Evolutionary conservation across 2,329 filamentous ascomycete genomes (phyloP).

Genomic region (Zymoseptoria pseudotritici): DNA sequence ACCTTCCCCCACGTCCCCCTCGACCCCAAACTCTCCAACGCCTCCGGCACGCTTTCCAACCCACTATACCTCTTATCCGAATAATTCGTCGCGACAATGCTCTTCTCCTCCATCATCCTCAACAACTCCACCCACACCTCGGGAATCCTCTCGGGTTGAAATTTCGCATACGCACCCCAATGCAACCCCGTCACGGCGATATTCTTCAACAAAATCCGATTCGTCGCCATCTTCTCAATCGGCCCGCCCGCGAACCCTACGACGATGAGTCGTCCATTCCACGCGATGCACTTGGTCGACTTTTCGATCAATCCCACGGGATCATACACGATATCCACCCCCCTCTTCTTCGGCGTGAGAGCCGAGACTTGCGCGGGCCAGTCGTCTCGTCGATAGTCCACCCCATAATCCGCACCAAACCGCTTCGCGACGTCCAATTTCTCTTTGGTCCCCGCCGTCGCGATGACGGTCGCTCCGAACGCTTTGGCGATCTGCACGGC

Average conservation of each 20-base stretch:
- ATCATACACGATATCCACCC: slow-evolving; percentile 92
- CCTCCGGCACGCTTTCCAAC: slow-evolving; percentile 68
- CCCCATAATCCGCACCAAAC: slow-evolving; percentile 76
- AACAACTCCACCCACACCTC: slow-evolving; percentile 78
- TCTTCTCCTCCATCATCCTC: slow-evolving; percentile 65
- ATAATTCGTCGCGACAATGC: slow-evolving; percentile 76
- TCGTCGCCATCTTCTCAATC: slow-evolving; percentile 89
- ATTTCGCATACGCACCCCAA: slow-evolving; percentile 76
- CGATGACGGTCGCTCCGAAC: slow-evolving; percentile 83
- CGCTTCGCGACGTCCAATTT: slow-evolving; percentile 72
- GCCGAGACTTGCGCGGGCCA: slow-evolving; percentile 66
- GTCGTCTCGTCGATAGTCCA: slow-evolving; percentile 64
- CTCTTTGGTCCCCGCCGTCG: slow-evolving; percentile 71
- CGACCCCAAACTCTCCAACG: slow-evolving; percentile 67
- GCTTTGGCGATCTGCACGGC: slow-evolving; percentile 94
- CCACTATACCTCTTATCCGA: slow-evolving; percentile 76
- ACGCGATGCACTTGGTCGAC: slow-evolving; percentile 84
- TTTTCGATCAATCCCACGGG: slow-evolving; percentile 84
- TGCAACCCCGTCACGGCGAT: slow-evolving; percentile 83
- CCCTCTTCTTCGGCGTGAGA: slow-evolving; percentile 62
- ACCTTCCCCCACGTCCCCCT: slow-evolving; percentile 95
- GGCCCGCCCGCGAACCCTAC: slow-evolving; percentile 80
- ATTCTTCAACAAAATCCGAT: slow-evolving; percentile 89
- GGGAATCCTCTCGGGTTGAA: slow-evolving; percentile 63
- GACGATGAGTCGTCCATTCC: slow-evolving; percentile 82